Conservation (phyloP, 2,329 filamentous ascomycete species). For the Trichoderma lentiforme region DNA sequence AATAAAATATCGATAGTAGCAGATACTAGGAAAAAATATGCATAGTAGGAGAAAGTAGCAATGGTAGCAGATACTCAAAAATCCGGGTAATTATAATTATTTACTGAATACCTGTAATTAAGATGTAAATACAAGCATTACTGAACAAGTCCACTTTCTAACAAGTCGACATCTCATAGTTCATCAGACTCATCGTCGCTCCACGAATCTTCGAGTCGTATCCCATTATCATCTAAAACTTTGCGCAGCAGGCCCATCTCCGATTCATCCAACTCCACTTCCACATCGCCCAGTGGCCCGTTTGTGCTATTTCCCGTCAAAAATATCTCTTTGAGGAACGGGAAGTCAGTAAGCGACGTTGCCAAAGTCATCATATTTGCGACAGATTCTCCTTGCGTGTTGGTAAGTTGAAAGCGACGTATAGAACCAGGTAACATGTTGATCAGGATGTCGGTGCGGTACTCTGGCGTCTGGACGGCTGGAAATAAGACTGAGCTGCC, state of each 20-base stretch:
- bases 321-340: neutral
- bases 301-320: neutral
- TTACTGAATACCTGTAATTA: no score
- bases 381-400: neutral
- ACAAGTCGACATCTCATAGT: neutral
- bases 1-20: no score
- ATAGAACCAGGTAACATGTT: neutral
- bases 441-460: neutral
- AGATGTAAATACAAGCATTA: no score
- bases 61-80: no score
- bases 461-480: neutral
- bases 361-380: neutral
- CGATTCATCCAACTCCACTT: neutral
- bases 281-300: neutral
- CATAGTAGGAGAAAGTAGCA: no score
- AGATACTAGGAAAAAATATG: no score
- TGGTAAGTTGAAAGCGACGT: neutral
- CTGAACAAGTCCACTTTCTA: neutral
- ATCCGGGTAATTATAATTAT: no score
- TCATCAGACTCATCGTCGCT: neutral
- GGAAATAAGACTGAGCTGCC: neutral
- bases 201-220: neutral
- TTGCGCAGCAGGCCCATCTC: neutral
- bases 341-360: neutral
- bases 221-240: neutral